Evolutionary conservation across 1,284 basidiomycete species (phyloP), one percentile per base, ranked within the genome.

Genomic region (Trichosporon coremiiforme): DNA sequence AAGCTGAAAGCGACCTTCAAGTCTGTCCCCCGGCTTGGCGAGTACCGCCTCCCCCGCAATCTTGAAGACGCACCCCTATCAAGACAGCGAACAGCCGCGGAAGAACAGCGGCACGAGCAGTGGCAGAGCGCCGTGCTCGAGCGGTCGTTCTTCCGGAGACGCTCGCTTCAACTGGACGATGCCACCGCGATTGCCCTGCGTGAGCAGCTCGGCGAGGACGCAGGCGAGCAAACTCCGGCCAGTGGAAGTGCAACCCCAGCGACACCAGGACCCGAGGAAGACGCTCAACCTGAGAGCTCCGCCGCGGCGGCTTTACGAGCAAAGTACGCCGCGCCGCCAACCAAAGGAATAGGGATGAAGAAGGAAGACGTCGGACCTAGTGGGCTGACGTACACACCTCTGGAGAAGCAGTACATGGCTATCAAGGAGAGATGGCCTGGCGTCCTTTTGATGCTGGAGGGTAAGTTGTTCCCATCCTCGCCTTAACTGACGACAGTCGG

Each of bases 371-470:
- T 92, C 15, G 93, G 93, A 0, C 91, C 92, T 0, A 89, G 89
- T 73, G 94, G 93, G 0, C 78, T 89, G 80, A 77, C 89, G 1
- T 96, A 92, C 80, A 95, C 94, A 1, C 91, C 91, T 0, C 79
- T 95, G 45, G 94, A 96, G 83, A 86, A 89, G 70, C 94, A 95
- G 87, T 88, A 91, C 33, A 83, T 89, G 73, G 85, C 88, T 69
- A 85, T 95, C 62, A 94, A 94, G 82, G 85, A 85, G 66, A 87
- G 89, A 38, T 86, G 95, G 79, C 87, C 88, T 0, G 93, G 90
- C 50, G 89, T 90, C 3, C 78, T 98, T 31, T 85, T 98, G 25
- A 88, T 97, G 86, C 87, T 95, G 66, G 92, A 96, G 80, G 85
- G 81, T 82, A 63, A 73, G 78, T 70, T 20, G 0, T 2, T 55